Percentiles rank a stretch among this genome's conserved stretches.
Evolutionary conservation across 1,284 basidiomycete species (phyloP).

Genomic region (Abortiporus biennis): DNA sequence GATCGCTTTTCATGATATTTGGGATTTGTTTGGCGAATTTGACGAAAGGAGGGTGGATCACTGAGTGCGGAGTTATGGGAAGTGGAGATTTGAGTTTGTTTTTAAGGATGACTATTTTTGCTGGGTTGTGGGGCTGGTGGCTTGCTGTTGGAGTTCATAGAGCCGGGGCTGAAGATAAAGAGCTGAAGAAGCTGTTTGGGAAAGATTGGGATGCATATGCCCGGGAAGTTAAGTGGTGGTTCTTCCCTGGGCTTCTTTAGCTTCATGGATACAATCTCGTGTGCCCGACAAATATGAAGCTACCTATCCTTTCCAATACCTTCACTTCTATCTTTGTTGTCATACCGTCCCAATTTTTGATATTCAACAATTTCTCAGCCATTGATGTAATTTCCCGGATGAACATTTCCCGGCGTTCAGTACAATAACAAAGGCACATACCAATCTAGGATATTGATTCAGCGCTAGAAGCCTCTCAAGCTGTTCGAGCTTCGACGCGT

Average conservation of each 20-base stretch:
- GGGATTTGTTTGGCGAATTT: slow-evolving; percentile 47
- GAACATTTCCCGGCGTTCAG: too few relatives aligned
- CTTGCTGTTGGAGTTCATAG: slow-evolving; percentile 42
- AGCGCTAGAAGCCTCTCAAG: too few relatives aligned
- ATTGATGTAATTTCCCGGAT: too few relatives aligned
- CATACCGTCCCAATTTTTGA: slow-evolving; percentile 15
- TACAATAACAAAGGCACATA: too few relatives aligned
- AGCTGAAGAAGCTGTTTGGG: slow-evolving; percentile 43
- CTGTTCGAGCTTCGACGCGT: too few relatives aligned
- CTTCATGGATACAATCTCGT: too few relatives aligned
- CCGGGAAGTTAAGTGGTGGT: slow-evolving; percentile 44
- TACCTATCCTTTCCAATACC: slow-evolving; percentile 9
- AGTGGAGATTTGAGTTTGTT: slow-evolving; percentile 23
- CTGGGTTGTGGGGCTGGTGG: slow-evolving; percentile 47
- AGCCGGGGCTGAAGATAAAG: slow-evolving; percentile 46
- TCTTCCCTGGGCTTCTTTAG: slow-evolving; percentile 42
- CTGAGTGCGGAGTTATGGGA: slow-evolving; percentile 35
- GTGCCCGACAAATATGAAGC: too few relatives aligned
- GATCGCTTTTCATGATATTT: slow-evolving; percentile 31
- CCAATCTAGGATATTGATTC: too few relatives aligned
- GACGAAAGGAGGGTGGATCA: slow-evolving; percentile 46
- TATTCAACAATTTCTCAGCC: slow-evolving; percentile 14
- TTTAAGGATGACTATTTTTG: slow-evolving; percentile 32
- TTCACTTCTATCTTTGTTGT: slow-evolving; percentile 16
- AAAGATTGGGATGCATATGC: slow-evolving; percentile 50